Conservation (phyloP, 768 basidiomycete species). For the Pleurotus eryngii region DNA sequence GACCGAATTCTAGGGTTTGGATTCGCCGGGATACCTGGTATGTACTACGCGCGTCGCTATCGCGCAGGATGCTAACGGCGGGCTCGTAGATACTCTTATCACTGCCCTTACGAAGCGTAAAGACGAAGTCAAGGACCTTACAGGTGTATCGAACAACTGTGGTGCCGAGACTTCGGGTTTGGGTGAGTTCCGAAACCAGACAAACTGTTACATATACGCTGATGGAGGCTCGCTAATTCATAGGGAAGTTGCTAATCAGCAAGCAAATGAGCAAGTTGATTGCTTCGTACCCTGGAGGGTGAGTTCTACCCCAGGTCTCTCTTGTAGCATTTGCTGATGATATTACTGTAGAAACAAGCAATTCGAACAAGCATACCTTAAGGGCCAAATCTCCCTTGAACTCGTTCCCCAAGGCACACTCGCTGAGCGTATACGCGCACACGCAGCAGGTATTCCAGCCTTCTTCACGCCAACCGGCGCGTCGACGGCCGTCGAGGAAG, state of each 20-base stretch:
- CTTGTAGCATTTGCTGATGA: not conserved
- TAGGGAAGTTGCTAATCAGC: conserved; percentile 71
- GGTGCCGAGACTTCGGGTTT: conserved; percentile 70
- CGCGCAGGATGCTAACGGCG: not conserved
- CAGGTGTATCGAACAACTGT: conserved; percentile 87
- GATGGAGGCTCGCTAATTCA: not conserved
- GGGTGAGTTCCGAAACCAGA: conserved; percentile 35
- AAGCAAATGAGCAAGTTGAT: conserved; percentile 82
- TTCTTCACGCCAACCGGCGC: conserved; percentile 93
- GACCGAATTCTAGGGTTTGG: conserved; percentile 70
- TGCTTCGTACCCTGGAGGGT: conserved; percentile 89
- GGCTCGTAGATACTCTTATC: conserved; percentile 70
- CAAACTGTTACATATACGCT: not conserved
- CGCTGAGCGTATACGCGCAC: conserved; percentile 82
- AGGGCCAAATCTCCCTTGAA: conserved; percentile 79
- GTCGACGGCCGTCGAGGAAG: conserved; percentile 77
- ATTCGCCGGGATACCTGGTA: conserved; percentile 84
- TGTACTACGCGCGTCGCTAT: conserved; percentile 9
- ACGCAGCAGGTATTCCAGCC: conserved; percentile 90
- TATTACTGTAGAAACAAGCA: conserved; percentile 67
- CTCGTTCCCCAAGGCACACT: conserved; percentile 92
- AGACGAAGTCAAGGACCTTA: conserved; percentile 65
- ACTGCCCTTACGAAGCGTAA: conserved; percentile 69
- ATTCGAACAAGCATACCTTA: conserved; percentile 79
- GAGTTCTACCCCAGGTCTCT: conserved; percentile 15